Evolutionary conservation across 495 filamentous ascomycete genomes (phyloP), one percentile per base, ranked within the genome.

Genomic region (Tuber brumale): DNA sequence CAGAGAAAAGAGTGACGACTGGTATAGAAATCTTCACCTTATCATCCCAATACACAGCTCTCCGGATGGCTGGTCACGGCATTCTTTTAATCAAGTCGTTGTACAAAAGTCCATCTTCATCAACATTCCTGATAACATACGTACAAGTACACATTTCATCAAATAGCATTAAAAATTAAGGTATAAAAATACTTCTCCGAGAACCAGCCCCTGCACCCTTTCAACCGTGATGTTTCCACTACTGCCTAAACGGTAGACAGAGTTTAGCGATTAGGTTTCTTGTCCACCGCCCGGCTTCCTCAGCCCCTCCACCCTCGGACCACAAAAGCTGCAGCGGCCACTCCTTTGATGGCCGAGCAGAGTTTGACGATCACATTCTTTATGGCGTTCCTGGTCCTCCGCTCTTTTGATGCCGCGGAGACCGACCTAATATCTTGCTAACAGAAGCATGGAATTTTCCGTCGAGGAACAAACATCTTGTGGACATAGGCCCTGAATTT

Each of bases 401-500:
- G 3, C 37, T 37, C 37, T 37, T 1, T 37, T 1, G 37, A 37
- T 37, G 37, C 37, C 3, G 37, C 37, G 37, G 37, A 3, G 37
- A 37, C 37, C 1, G 23, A n/a, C 46, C 19, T 0, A 51, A n/a
- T 51, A 9, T 4, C 19, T n/a, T 51, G 3, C n/a, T n/a, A n/a
- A n/a, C n/a, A n/a, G n/a, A n/a, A n/a, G n/a, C n/a, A n/a, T n/a
- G n/a, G n/a, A n/a, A n/a, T n/a, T n/a, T n/a, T n/a, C n/a, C n/a
- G n/a, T n/a, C n/a, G n/a, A n/a, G n/a, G n/a, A n/a, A n/a, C 19
- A 9, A 51, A n/a, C n/a, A 9, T 4, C 19, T n/a, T 51, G 3
- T 0, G 5, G 7, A 51, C 2, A n/a, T 27, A 4, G 1, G 0
- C 10, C n/a, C n/a, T 61, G 8, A 27, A 8, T 0, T n/a, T 16